Evolutionary conservation across 2,329 filamentous ascomycete species (phyloP), one percentile per base, ranked within the genome.

Genomic region (Taxawa tesnikishii): DNA sequence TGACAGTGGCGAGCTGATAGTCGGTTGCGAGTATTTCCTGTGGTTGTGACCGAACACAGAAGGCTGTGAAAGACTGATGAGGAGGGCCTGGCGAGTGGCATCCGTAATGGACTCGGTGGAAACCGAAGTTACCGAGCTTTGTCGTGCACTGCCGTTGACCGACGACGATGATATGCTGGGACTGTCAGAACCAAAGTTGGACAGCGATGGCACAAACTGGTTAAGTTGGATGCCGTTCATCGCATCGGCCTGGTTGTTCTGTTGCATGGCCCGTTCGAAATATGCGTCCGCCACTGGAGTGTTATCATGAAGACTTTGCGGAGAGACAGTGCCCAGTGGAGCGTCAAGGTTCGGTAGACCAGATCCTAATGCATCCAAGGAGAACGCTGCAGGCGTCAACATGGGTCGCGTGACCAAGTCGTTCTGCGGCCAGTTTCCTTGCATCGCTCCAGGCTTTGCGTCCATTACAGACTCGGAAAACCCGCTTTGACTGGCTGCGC

Each of bases 401-500:
- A 77, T 68, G 17, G 76, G 72, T 41, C 81, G 79, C 14, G 72
- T 68, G 57, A 83, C 77, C 47, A 84, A 64, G 24, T 74, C 67
- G 31, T 72, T 67, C 47, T 79, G 73, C 76, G 80, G 84, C 62
- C 81, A 74, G 31, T 42, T 44, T 26, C 44, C 43, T 18, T 42
- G 44, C 21, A 47, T 41, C 3, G 43, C 32, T 18, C 51, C 38
- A 6, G 33, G 44, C 13, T 40, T 36, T n/a, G 44, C 41, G 55
- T 94, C 85, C 36, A 90, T 67, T 79, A 94, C 85, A 38, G 85
- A 75, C 53, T 96, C 90, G 57, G 83, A 92, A 55, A 87, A 82
- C 31, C 79, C 83, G 53, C 82, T 88, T 50, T 92, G 87, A 58
- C 87, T 96, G 37, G 83, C 83, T 26, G 83, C 93, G 60, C 88